phyloP scores from a whole-genome alignment of 2,329 filamentous ascomycete species.

The Colletotrichum euphorbiae region DNA sequence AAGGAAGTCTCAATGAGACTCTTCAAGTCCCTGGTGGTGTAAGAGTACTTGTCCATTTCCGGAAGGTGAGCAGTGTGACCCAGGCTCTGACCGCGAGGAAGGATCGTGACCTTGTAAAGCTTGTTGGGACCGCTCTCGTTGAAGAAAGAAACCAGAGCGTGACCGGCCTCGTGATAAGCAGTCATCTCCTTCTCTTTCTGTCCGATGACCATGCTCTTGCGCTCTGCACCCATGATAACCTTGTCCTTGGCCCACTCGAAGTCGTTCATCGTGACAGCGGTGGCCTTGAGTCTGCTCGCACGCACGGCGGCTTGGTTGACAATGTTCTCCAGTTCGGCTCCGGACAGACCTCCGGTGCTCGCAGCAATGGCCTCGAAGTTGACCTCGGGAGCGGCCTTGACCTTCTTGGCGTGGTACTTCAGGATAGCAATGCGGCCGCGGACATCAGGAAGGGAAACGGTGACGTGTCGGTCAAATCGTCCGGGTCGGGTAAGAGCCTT shows the following conservation, averaged over 20 bases:
- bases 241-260: slow-evolving; percentile 99
- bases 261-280: slow-evolving; percentile 79
- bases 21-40: slow-evolving; percentile 85
- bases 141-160: slow-evolving; percentile 90
- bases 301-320: slow-evolving; percentile 96
- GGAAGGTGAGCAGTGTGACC: slow-evolving; percentile 91
- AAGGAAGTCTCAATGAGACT: slow-evolving; percentile 83
- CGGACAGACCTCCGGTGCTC: slow-evolving; percentile 91
- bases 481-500: slow-evolving; percentile 97
- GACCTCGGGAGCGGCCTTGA: slow-evolving; percentile 83
- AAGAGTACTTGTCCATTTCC: slow-evolving; percentile 92
- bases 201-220: slow-evolving; percentile 87
- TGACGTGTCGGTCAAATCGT: slow-evolving; percentile 93
- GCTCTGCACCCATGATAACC: slow-evolving; percentile 96
- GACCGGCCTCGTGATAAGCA: slow-evolving; percentile 96
- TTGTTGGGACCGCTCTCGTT: slow-evolving; percentile 77
- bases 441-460: slow-evolving; percentile 90
- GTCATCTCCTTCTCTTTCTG: slow-evolving; percentile 95
- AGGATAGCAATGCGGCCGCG: slow-evolving; percentile 93
- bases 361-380: slow-evolving; percentile 87
- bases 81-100: slow-evolving; percentile 87
- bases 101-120: slow-evolving; percentile 97
- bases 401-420: slow-evolving; percentile 92
- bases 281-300: slow-evolving; percentile 87
- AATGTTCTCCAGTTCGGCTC: slow-evolving; percentile 95